A percentile compares a stretch with the other conserved stretches of the same genome.
Conservation (phyloP, 805 yeast species). For the Zygoascus tannicola region DNA sequence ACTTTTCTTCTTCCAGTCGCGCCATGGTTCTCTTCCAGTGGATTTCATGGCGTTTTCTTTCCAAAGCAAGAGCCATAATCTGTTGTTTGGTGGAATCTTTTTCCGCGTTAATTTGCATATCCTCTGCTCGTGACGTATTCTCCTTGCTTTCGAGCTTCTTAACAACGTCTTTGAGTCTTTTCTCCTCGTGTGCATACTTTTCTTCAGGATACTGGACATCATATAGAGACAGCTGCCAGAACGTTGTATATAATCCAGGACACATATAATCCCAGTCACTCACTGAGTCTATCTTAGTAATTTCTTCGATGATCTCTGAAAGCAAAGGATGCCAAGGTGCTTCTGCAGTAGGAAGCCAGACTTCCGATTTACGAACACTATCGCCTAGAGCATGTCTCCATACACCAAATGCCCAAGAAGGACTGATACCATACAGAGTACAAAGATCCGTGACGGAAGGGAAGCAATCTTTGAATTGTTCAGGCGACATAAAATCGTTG, state of each 20-base stretch:
- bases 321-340: constrained; percentile 43
- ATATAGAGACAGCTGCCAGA: constrained; percentile 67
- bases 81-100: constrained; percentile 7
- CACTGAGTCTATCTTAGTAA: constrained; percentile 22
- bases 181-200: constrained; percentile 42
- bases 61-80: constrained; percentile 20
- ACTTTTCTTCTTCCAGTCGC: constrained; percentile 25
- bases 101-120: neutral
- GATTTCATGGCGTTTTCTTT: constrained; percentile 36
- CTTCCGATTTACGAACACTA: constrained; percentile 24
- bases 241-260: constrained; percentile 42
- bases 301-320: constrained; percentile 11
- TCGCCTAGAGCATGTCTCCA: constrained; percentile 47
- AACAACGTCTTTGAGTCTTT: constrained; percentile 30
- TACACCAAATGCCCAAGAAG: constrained; percentile 61
- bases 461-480: constrained; percentile 13
- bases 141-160: constrained; percentile 32
- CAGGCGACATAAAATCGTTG: constrained; percentile 37
- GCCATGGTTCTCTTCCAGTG: constrained; percentile 30
- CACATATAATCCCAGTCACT: constrained; percentile 22
- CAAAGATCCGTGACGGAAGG: constrained; percentile 18
- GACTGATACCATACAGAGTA: constrained; percentile 23
- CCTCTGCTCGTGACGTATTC: neutral
- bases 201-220: constrained; percentile 51
- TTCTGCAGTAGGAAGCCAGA: constrained; percentile 25